Base-by-base conservation (phyloP, 805 yeast species). In the Priceomyces carsonii region DNA sequence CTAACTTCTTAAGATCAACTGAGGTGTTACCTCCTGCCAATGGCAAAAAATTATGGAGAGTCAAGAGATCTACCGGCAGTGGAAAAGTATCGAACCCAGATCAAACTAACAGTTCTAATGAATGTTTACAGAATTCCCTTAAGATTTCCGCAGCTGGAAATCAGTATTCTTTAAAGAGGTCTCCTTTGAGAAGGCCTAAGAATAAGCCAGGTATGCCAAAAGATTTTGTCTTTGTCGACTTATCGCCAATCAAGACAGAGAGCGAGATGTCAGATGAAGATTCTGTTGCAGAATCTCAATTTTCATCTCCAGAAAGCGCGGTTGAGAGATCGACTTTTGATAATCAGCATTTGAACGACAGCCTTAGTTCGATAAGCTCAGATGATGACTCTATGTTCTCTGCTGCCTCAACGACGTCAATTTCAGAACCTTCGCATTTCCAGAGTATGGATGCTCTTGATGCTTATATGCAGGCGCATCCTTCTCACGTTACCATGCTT, bases 21-120 rank as follows among this genome's bases (percentile, higher is more conserved):
- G 29, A 34, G 22, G 27, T 38, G 6, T 23, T 30, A 42, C 72
- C 72, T 34, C 72, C 73, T 30, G 69, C 71, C 39, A 66, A 67
- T 46, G 73, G 73, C 25, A 66, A 59, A 37, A 68, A 66, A 40
- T 52, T 66, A 43, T 68, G 73, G 73, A 62, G 73, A 53, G 70
- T 66, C 29, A 66, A 61, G 47, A 55, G 61, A 40, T 27, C 53
- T n/a, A 44, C 42, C 7, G 40, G 51, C 5, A 14, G 36, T n/a
- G 24, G 32, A 14, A 20, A 19, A 23, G 13, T 21, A 10, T 27
- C 40, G n/a, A 40, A 44, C 22, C 15, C 34, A n/a, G 46, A 46
- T 23, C 31, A 27, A 18, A 28, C 32, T 22, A 43, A 33, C 8
- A 50, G 55, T 27, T 52, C 65, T 9, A 53, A 52, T 35, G 69